Evolutionary conservation across 768 basidiomycete genomes (phyloP), one percentile per base, ranked within the genome.

Genomic region (Megacollybia marginata): DNA sequence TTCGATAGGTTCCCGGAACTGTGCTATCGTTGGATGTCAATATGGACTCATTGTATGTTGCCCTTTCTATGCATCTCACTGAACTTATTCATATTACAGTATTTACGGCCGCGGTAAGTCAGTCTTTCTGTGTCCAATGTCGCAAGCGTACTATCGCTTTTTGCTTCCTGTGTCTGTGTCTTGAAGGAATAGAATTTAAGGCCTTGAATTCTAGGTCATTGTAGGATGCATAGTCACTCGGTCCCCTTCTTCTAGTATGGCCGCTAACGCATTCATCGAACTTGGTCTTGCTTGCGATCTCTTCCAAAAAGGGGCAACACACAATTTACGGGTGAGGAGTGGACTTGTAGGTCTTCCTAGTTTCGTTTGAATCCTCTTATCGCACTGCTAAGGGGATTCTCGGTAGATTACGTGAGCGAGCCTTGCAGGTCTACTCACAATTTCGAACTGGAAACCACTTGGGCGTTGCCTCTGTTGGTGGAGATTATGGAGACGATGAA

Each of bases 221-320:
- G 76, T 85, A 9, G 85, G 83, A 12, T 71, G 72, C 40, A 83
- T 85, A 38, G 79, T 79, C 12, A 75, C 76, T 16, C 76, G 81
- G 20, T 77, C 81, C 4, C 83, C 83, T 1, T 74, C 78, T 10
- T 82, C 81, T 31, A 78, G 74, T 43, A 82, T 85, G 77, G 80
- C 82, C 19, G 71, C 82, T 1, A 79, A 75, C 56, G 85, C 83
- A 32, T 78, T 81, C 54, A 71, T 80, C 42, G 85, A 87, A 54
- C 65, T 87, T 4, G 80, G 82, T 46, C 65, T 83, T 18, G 83
- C 80, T 23, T 71, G 82, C 46, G 79, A 82, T 53, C 56, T 87
- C 33, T 85, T 85, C 53, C 75, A 74, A 55, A 81, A 75, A 49
- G 82, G 80, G 23, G 77, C 76, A 1, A 57, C 48, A 32, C 66